Evolutionary conservation across 1,284 basidiomycete genomes (phyloP).

Genomic region (Phellopilus nigrolimitatus): DNA sequence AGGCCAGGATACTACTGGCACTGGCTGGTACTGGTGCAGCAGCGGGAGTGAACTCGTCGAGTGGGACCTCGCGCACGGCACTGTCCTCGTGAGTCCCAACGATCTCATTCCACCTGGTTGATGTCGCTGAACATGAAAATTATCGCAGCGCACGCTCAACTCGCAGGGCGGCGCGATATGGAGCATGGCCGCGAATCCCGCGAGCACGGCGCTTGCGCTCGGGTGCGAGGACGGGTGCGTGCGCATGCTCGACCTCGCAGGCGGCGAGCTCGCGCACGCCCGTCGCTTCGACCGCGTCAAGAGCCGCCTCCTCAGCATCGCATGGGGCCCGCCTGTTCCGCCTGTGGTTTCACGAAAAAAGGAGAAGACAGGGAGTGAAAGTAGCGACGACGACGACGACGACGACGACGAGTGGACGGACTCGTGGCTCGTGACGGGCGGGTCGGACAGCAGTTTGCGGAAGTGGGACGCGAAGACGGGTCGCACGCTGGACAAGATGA

Average conservation of each 20-base stretch:
- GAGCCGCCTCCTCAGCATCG: constrained; percentile 75
- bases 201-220: constrained; percentile 79
- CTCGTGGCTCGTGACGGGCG: constrained; percentile 87
- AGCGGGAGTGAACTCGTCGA: constrained; percentile 85
- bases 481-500: constrained; percentile 66
- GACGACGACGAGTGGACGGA: constrained; percentile 77
- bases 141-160: constrained; percentile 59
- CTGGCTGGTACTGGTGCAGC: no score
- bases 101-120: constrained; percentile 19
- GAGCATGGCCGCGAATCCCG: constrained; percentile 85
- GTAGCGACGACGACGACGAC: constrained; percentile 50
- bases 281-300: constrained; percentile 74
- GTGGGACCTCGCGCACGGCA: constrained; percentile 73
- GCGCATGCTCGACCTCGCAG: constrained; percentile 70
- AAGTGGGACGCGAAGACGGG: constrained; percentile 86
- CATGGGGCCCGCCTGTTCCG: constrained; percentile 85
- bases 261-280: constrained; percentile 68
- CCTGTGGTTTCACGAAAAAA: constrained; percentile 30
- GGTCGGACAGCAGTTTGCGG: constrained; percentile 87
- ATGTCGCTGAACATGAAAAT: constrained; percentile 13
- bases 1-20: no score
- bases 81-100: constrained; percentile 56
- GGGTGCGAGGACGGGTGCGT: constrained; percentile 91
- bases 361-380: constrained; percentile 20
- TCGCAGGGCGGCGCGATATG: constrained; percentile 91